Base-by-base conservation (phyloP, 2,329 filamentous ascomycete genomes). In the Pyrenochaeta sp. region DNA sequence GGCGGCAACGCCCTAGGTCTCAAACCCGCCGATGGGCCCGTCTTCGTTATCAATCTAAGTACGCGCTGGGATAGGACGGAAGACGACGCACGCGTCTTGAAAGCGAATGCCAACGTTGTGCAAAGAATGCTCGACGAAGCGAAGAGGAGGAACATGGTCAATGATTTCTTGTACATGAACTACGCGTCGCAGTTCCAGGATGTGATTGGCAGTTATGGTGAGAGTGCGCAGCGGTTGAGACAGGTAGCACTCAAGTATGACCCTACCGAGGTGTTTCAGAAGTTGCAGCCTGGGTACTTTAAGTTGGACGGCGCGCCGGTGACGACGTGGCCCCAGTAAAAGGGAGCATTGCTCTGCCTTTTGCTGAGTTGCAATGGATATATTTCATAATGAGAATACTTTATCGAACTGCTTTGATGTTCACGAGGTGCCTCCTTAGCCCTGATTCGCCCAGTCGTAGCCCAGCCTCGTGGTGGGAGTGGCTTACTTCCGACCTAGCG, bases 151-250 rank as follows among this genome's bases (percentile, higher is more conserved):
- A 24, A 36, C 3, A 24, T 50, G 39, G 48, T 22, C 2, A 49
- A 50, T 2, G 27, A 54, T 6, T 60, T 47, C 36, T 10, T 63
- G 12, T 82, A 82, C 62, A 78, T 82, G 76, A 83, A 82, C 59
- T 82, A 83, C 52, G 81, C 79, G 10, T 75, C 72, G 47, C 68
- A 74, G 62, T 78, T 71, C 51, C 79, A 82, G 62, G 74, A 79
- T 59, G 73, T 78, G 1, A 59, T 82, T 40, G 59, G 61, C 9
- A 72, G 76, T n/a, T 83, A 82, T 58, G 80, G 80, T 0, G 36
- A 62, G 25, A 54, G 67, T 36, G 51, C 62, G n/a, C 58, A 61
- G 6, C 68, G 58, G 30, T 37, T 66, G 30, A 58, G 43, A 25
- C 2, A 9, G 0, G 49, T 66, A 3, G 56, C 59, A 8, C 36